Percentiles rank a stretch among this genome's conserved stretches.
Evolutionary conservation across 1,284 basidiomycete species (phyloP).

Genomic region (Schizophyllum amplum): DNA sequence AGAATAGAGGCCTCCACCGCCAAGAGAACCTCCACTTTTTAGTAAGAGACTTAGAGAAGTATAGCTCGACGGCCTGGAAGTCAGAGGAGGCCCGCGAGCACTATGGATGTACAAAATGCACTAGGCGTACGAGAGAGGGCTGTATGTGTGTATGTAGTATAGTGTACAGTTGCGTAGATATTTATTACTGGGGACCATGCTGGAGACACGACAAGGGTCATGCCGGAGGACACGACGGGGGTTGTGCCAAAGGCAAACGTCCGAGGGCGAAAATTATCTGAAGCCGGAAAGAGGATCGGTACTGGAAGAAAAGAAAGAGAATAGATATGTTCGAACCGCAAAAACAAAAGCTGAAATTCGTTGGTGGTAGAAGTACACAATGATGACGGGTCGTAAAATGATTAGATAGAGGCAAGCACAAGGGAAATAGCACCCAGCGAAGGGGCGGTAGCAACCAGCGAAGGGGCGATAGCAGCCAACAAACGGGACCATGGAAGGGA

Average conservation of each 20-base stretch:
- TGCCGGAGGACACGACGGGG: background rate
- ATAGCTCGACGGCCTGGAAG: too few relatives aligned
- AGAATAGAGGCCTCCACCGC: too few relatives aligned
- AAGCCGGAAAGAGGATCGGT: too few relatives aligned
- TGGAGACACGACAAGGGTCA: background rate
- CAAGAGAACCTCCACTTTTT: too few relatives aligned
- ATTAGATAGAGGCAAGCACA: background rate
- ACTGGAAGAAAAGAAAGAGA: background rate
- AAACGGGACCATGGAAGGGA: background rate
- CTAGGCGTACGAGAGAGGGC: background rate
- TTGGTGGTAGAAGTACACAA: background rate
- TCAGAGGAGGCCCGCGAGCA: too few relatives aligned
- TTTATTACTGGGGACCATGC: background rate
- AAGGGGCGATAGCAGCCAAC: background rate
- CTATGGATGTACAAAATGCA: background rate
- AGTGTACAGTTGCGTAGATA: background rate
- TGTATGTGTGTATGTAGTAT: background rate
- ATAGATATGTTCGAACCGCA: background rate
- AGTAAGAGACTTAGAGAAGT: too few relatives aligned
- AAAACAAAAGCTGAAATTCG: too few relatives aligned
- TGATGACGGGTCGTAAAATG: background rate
- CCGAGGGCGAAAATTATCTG: too few relatives aligned
- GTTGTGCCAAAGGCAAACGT: too few relatives aligned
- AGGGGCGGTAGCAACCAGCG: background rate
- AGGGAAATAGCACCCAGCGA: background rate